These are phyloP conservation scores for Aphanomyces euteiches DNA, from an alignment of 352 stramenopile species.

Conservation along the genomic window DNA sequence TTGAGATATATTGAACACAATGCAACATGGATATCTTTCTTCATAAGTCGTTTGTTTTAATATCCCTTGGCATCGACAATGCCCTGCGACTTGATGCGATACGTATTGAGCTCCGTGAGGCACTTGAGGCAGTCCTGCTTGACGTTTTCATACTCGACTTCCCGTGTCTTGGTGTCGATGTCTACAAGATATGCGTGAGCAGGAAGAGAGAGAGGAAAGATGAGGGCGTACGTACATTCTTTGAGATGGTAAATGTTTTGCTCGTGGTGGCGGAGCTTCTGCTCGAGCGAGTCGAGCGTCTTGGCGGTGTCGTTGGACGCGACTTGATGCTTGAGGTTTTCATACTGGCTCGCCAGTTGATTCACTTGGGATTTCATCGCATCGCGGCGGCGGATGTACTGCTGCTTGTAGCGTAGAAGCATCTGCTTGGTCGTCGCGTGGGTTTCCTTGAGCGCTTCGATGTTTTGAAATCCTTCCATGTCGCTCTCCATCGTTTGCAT, in stretches of 20 bases:
- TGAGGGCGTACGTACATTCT: constrained; percentile 47
- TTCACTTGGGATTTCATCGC: constrained; percentile 84
- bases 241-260: constrained; percentile 90
- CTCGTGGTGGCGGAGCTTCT: constrained; percentile 88
- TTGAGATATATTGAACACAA: too few species aligned
- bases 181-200: constrained; percentile 21
- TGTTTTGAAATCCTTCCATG: constrained; percentile 85
- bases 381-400: constrained; percentile 81
- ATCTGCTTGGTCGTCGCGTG: constrained; percentile 78
- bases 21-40: too few species aligned
- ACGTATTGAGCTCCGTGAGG: constrained; percentile 68
- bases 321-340: constrained; percentile 72
- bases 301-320: constrained; percentile 73
- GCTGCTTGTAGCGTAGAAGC: constrained; percentile 62
- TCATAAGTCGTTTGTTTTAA: not conserved
- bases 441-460: constrained; percentile 79
- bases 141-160: constrained; percentile 86
- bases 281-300: constrained; percentile 78
- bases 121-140: constrained; percentile 77
- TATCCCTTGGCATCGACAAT: constrained; percentile 29
- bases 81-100: constrained; percentile 55
- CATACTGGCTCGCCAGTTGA: constrained; percentile 53
- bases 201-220: not conserved
- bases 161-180: constrained; percentile 81
- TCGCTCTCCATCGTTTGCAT: constrained; percentile 85